Conservation (phyloP, 108 stramenopile species). For the Aurantiochytrium sp. region DNA sequence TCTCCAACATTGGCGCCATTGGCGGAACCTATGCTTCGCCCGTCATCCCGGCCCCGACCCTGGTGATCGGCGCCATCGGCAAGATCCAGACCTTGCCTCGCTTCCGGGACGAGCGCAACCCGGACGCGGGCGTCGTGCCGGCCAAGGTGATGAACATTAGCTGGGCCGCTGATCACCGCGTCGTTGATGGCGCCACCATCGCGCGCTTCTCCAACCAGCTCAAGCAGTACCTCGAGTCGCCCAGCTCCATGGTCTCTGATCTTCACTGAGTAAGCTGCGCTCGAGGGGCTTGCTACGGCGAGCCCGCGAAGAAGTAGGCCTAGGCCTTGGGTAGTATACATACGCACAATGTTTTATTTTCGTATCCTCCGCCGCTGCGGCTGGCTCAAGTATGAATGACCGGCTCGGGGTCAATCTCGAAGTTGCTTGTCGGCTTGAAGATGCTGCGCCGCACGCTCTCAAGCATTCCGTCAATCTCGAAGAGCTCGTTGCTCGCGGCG, state of each 20-base stretch:
- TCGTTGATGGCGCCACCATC: slow-evolving; percentile 94
- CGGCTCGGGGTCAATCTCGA: not conserved
- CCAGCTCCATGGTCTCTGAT: slow-evolving; percentile 45
- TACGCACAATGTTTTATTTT: too few species aligned
- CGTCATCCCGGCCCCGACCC: slow-evolving; percentile 79
- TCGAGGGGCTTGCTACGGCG: too few species aligned
- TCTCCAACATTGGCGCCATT: slow-evolving; percentile 95
- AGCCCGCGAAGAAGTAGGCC: too few species aligned
- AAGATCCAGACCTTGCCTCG: slow-evolving; percentile 82
- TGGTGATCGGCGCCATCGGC: slow-evolving; percentile 94
- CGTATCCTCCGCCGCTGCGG: too few species aligned
- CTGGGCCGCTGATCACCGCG: slow-evolving; percentile 96
- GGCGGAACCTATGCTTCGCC: slow-evolving; percentile 91
- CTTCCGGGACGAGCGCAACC: slow-evolving; percentile 50
- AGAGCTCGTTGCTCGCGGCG: not conserved
- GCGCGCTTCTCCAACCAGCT: slow-evolving; percentile 54
- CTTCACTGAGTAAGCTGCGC: not conserved
- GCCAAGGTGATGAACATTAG: slow-evolving; percentile 76
- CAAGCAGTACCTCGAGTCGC: slow-evolving; percentile 58
- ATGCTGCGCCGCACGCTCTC: not conserved
- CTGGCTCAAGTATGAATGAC: not conserved
- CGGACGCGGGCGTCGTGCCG: slow-evolving; percentile 60
- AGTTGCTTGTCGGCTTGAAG: not conserved
- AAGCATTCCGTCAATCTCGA: not conserved
- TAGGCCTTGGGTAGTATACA: too few species aligned